These are phyloP conservation scores for Orbilia blumenaviensis DNA, from an alignment of 2,329 filamentous ascomycete species.

Conservation along the genomic window DNA sequence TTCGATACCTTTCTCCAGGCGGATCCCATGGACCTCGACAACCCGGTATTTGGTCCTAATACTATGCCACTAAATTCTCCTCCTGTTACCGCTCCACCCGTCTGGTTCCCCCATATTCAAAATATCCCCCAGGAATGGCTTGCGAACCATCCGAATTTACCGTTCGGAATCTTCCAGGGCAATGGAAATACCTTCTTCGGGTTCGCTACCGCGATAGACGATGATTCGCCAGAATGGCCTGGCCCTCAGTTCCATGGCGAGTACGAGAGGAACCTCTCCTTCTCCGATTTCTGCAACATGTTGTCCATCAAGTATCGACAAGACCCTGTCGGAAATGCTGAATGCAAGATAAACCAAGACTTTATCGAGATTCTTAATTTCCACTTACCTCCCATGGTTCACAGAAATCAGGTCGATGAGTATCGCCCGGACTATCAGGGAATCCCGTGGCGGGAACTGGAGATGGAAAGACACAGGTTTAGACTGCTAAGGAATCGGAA, in stretches of 20 bases:
- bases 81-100: slow-evolving; percentile 18
- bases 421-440: slow-evolving; percentile 56
- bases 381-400: slow-evolving; percentile 55
- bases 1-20: slow-evolving; percentile 36
- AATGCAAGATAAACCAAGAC: slow-evolving; percentile 51
- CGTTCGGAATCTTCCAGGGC: slow-evolving; percentile 41
- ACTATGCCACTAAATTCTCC: slow-evolving; percentile 26
- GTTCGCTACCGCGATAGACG: slow-evolving; percentile 38
- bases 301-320: slow-evolving; percentile 34
- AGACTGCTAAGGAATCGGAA: slow-evolving; percentile 54
- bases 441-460: slow-evolving; percentile 56
- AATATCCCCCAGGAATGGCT: slow-evolving; percentile 46
- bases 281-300: slow-evolving; percentile 47
- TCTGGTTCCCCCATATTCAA: slow-evolving; percentile 44
- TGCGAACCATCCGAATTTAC: slow-evolving; percentile 36
- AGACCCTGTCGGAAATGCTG: slow-evolving; percentile 26
- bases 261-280: slow-evolving; percentile 49
- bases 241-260: slow-evolving; percentile 45
- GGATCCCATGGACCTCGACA: slow-evolving; percentile 49
- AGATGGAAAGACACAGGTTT: slow-evolving; percentile 54
- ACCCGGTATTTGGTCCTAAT: slow-evolving; percentile 31
- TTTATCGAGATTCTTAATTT: slow-evolving; percentile 45
- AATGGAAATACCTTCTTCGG: slow-evolving; percentile 38
- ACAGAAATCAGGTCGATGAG: slow-evolving; percentile 52
- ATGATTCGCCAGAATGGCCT: slow-evolving; percentile 51